These are phyloP conservation scores for Coemansia sp. DNA, from an alignment of 192 early-diverging fungal species.

Conservation along the genomic window DNA sequence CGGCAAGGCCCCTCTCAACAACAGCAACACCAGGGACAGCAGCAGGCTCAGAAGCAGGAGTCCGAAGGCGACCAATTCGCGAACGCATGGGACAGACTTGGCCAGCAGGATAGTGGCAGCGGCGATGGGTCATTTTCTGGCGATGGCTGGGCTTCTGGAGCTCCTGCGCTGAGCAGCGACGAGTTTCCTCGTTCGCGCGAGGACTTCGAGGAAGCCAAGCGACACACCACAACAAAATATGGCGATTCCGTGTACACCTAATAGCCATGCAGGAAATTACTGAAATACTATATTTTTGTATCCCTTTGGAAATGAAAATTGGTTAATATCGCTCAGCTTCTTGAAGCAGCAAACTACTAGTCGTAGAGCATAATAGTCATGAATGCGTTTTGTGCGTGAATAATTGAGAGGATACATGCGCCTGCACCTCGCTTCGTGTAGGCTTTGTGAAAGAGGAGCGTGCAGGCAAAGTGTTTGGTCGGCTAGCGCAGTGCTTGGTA, in stretches of 20 bases:
- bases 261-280: not conserved
- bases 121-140: not conserved
- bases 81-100: slow-evolving; percentile 25
- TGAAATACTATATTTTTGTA: too few species aligned
- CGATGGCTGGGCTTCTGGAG: not conserved
- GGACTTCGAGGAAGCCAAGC: slow-evolving; percentile 23
- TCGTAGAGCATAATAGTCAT: too few species aligned
- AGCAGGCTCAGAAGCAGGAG: not conserved
- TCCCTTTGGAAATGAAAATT: too few species aligned
- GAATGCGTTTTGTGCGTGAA: slow-evolving; percentile 80
- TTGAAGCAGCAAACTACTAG: too few species aligned
- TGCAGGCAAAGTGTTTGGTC: slow-evolving; percentile 88
- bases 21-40: not conserved
- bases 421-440: slow-evolving; percentile 82
- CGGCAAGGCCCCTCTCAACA: slow-evolving; percentile 12
- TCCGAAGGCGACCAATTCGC: slow-evolving; percentile 7
- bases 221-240: slow-evolving; percentile 10
- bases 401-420: slow-evolving; percentile 87
- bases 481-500: slow-evolving; percentile 75
- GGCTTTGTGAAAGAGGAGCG: slow-evolving; percentile 92
- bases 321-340: too few species aligned
- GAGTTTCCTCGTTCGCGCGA: slow-evolving; percentile 42
- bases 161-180: slow-evolving; percentile 15
- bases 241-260: not conserved
- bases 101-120: slow-evolving; percentile 7